phyloP scores from a whole-genome alignment of 164 flowering plant genomes.

The Cinnamomum chago region DNA sequence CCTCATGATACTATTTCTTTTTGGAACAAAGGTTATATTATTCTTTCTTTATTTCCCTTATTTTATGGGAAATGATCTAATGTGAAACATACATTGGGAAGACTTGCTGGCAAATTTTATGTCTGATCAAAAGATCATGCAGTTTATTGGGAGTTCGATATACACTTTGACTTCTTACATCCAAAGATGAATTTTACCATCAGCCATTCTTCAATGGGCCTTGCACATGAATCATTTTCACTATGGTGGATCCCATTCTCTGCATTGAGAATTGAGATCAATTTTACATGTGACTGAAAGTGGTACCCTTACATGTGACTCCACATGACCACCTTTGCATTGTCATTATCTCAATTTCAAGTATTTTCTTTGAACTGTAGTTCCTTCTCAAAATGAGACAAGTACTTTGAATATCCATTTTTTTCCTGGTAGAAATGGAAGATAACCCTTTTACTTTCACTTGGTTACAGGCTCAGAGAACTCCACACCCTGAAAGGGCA shows the following conservation, averaged over 20 bases:
- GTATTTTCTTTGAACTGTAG: neutral
- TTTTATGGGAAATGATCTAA: neutral
- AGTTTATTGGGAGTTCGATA: neutral
- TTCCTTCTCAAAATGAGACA: neutral
- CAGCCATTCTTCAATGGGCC: neutral
- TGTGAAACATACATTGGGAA: neutral
- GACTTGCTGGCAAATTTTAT: neutral
- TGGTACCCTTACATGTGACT: neutral
- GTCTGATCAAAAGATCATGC: neutral
- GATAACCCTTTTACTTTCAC: neutral
- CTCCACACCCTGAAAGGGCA: slow-evolving; percentile 79
- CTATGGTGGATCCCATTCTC: neutral
- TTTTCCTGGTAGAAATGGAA: neutral
- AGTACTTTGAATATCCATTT: neutral
- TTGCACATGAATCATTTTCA: neutral
- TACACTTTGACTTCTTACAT: neutral
- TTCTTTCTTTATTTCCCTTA: neutral
- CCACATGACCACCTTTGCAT: too few relatives aligned
- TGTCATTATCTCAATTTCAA: neutral
- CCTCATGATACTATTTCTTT: too few relatives aligned
- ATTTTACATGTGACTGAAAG: neutral
- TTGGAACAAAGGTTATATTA: neutral
- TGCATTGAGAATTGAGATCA: too few relatives aligned
- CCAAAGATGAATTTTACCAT: neutral
- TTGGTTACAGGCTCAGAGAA: slow-evolving; percentile 61